Conservation (phyloP, 2,329 filamentous ascomycete species). For the Neurospora sp. region DNA sequence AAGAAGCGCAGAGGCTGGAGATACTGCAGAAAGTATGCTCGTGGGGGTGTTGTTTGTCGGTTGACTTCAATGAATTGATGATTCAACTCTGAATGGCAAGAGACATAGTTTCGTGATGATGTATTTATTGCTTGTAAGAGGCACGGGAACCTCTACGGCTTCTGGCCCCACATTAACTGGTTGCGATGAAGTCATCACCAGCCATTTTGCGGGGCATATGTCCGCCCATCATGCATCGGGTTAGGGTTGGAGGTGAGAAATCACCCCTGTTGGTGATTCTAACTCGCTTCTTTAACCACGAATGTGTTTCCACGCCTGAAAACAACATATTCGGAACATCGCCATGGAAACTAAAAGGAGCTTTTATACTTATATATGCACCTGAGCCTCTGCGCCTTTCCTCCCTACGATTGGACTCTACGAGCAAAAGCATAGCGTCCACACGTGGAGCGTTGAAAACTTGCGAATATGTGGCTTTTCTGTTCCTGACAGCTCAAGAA, state of each 20-base stretch:
- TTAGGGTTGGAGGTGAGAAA: not conserved
- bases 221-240: not conserved
- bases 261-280: not conserved
- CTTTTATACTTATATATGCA: not conserved
- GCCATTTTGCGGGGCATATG: not conserved
- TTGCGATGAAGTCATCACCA: not conserved
- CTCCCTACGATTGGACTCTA: not conserved
- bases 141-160: not conserved
- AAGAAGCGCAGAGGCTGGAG: not conserved
- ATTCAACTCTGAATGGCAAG: not conserved
- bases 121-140: not conserved
- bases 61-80: not conserved
- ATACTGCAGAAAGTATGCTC: not conserved
- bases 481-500: not conserved
- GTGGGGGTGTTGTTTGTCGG: not conserved
- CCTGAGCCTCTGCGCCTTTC: not conserved
- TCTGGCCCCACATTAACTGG: not conserved
- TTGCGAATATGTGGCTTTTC: not conserved
- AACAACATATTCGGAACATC: not conserved
- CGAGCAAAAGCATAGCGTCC: no score
- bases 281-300: not conserved
- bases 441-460: not conserved
- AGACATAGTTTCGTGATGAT: not conserved
- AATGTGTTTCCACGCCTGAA: not conserved
- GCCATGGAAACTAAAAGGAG: not conserved